Conservation (phyloP, 2,329 filamentous ascomycete genomes). For the Neopestalotiopsis sp. region DNA sequence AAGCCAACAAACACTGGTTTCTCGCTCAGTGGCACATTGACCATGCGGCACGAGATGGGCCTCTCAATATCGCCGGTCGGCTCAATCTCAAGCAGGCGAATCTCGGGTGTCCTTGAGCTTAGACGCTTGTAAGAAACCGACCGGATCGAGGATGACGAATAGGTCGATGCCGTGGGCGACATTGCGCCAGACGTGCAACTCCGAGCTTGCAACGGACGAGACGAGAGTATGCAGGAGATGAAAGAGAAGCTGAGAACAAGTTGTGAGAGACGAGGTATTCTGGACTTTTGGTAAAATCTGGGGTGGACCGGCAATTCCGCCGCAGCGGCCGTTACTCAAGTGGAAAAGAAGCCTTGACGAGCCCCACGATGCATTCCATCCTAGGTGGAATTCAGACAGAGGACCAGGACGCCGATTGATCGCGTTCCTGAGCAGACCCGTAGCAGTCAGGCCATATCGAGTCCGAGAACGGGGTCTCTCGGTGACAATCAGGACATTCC, state of each 20-base stretch:
- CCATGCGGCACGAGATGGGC: slow-evolving; percentile 37
- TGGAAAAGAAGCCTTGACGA: background rate
- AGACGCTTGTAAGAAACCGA: slow-evolving; percentile 14
- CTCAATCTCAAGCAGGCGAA: slow-evolving; percentile 17
- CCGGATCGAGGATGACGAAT: background rate
- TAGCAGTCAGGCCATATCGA: too few species aligned
- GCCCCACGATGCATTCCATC: background rate
- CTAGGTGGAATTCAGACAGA: background rate
- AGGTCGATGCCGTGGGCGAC: background rate
- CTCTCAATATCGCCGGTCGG: slow-evolving; percentile 27
- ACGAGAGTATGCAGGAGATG: background rate
- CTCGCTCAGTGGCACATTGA: slow-evolving; percentile 32
- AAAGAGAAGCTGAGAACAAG: background rate
- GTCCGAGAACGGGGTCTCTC: background rate
- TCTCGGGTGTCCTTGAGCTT: slow-evolving; percentile 10
- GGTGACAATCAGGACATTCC: background rate
- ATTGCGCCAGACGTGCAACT: background rate
- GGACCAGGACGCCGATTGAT: background rate
- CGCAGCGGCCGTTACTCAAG: background rate
- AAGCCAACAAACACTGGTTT: slow-evolving; percentile 22
- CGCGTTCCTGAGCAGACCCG: too few species aligned
- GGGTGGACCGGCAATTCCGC: background rate
- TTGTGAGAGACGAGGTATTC: background rate
- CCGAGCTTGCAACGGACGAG: background rate
- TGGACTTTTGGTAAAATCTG: background rate